A percentile compares a stretch with the other conserved stretches of the same genome.
Conservation (phyloP, 75 land plant species). For the Adiantum capillusveneris region DNA sequence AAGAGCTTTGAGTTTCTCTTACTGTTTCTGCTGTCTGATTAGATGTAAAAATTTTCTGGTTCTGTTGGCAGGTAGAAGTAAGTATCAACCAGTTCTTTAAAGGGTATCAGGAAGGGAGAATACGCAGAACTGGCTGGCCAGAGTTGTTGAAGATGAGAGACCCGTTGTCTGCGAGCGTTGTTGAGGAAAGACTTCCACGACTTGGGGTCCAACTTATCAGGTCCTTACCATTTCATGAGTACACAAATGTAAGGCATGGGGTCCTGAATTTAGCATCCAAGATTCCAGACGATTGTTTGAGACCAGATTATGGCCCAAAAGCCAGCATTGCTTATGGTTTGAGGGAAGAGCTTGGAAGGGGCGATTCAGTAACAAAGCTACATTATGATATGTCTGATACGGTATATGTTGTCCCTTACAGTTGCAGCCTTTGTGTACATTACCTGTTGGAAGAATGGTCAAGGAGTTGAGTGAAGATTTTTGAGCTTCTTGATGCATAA, state of each 20-base stretch:
- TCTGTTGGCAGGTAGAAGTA: slow-evolving; percentile 55
- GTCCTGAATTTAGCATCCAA: slow-evolving; percentile 57
- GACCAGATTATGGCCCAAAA: slow-evolving; percentile 59
- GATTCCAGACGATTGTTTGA: slow-evolving; percentile 32
- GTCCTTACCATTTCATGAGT: slow-evolving; percentile 60
- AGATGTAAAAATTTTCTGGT: neutral
- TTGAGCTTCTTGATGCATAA: neutral
- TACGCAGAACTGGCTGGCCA: slow-evolving; percentile 31
- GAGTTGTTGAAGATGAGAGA: slow-evolving; percentile 62
- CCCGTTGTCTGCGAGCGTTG: slow-evolving; percentile 52
- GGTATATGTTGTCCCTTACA: slow-evolving; percentile 38
- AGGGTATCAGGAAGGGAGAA: slow-evolving; percentile 48
- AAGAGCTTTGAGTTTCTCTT: neutral
- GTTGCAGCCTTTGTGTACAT: too few species aligned
- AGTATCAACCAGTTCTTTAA: slow-evolving; percentile 42
- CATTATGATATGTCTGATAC: slow-evolving; percentile 59
- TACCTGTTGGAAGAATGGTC: too few species aligned
- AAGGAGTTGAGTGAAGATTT: neutral
- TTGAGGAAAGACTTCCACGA: slow-evolving; percentile 54
- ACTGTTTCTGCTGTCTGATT: neutral
- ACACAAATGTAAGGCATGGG: slow-evolving; percentile 55
- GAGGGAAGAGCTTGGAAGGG: slow-evolving; percentile 44
- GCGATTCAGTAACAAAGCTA: slow-evolving; percentile 56
- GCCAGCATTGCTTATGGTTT: slow-evolving; percentile 55
- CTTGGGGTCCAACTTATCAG: slow-evolving; percentile 51